phyloP scores from a whole-genome alignment of 2,329 filamentous ascomycete genomes.

The Epichloe gansuensis region DNA sequence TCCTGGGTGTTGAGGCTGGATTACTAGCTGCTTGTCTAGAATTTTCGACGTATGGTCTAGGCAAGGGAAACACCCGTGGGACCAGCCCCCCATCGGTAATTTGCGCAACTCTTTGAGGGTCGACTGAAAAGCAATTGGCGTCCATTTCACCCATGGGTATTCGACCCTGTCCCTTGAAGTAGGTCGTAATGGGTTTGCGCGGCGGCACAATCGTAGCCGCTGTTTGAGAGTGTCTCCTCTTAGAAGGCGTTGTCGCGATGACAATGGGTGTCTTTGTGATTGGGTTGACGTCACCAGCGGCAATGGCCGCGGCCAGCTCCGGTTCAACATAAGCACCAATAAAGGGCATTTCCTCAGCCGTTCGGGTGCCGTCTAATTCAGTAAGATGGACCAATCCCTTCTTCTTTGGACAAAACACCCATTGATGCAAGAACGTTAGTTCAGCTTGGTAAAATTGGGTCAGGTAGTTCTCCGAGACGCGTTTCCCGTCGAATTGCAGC shows the following conservation, averaged over 20 bases:
- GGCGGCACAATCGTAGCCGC: constrained; percentile 14
- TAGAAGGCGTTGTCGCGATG: constrained; percentile 28
- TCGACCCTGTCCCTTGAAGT: constrained; percentile 37
- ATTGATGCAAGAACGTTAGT: constrained; percentile 83
- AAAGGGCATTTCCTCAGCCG: constrained; percentile 61
- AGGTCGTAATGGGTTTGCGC: constrained; percentile 40
- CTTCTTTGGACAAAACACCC: constrained; percentile 73
- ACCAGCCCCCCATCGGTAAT: constrained; percentile 38
- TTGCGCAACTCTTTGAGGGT: constrained; percentile 33
- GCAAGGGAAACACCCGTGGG: constrained; percentile 45
- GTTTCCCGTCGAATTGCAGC: constrained; percentile 81
- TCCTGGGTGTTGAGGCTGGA: constrained; percentile 6
- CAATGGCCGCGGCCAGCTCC: constrained; percentile 59
- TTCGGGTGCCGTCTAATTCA: constrained; percentile 46
- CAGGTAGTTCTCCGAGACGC: constrained; percentile 70
- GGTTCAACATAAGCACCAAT: constrained; percentile 64
- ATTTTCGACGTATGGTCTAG: constrained; percentile 40
- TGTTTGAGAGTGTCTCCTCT: constrained; percentile 28
- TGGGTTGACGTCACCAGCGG: constrained; percentile 72
- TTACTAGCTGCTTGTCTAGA: constrained; percentile 10
- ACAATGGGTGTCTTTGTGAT: constrained; percentile 63
- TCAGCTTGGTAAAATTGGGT: constrained; percentile 77
- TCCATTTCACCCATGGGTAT: constrained; percentile 52
- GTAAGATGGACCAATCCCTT: constrained; percentile 65
- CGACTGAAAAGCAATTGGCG: constrained; percentile 44